Base-by-base conservation (phyloP, 2,329 filamentous ascomycete genomes). In the Corniculantispora saksenae region DNA sequence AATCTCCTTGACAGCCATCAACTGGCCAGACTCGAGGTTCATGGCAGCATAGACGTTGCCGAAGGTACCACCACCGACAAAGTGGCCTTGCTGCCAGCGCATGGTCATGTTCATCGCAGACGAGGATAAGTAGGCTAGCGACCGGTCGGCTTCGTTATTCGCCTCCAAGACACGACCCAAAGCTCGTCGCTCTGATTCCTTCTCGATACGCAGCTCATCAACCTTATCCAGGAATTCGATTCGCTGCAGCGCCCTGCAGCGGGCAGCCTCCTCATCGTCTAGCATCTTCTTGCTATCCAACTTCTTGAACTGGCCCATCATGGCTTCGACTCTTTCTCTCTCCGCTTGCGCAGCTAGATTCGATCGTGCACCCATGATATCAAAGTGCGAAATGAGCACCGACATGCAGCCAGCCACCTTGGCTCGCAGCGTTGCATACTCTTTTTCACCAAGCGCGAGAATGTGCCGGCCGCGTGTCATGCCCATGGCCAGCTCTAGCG, bases 1-100 rank as follows among this genome's bases (percentile, higher is more conserved):
- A 70, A 99, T 99, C 78, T 99, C 95, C 79, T 99, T 99, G 70
- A 99, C 95, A 3, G 95, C 95, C 94, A 99, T 98, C 67, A 98
- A 80, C 74, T 97, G 93, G 65, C 94, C 94, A 29, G 93, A 94
- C 79, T 99, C 96, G 61, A 99, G 83, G 74, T 99, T 97, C 86
- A 98, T 97, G 40, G 94, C 95, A 40, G 93, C 93, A 73, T 99
- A 99, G 13, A 99, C 95, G 61, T 94, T 97, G 67, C 95, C 95
- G 78, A 99, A 99, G 0, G 94, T 97, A 70, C 95, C 95, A 61
- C 95, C 94, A 59, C 95, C 95, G 51, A 99, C 93, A 74, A 96
- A 99, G 72, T 97, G 93, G n/a, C 95, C 95, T 82, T 97, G 95
- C 76, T 98, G 95, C 95, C 95, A 99, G 68, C 95, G 90, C 80